phyloP scores from a whole-genome alignment of 2,329 filamentous ascomycete species.

The Cladosporium sp. region DNA sequence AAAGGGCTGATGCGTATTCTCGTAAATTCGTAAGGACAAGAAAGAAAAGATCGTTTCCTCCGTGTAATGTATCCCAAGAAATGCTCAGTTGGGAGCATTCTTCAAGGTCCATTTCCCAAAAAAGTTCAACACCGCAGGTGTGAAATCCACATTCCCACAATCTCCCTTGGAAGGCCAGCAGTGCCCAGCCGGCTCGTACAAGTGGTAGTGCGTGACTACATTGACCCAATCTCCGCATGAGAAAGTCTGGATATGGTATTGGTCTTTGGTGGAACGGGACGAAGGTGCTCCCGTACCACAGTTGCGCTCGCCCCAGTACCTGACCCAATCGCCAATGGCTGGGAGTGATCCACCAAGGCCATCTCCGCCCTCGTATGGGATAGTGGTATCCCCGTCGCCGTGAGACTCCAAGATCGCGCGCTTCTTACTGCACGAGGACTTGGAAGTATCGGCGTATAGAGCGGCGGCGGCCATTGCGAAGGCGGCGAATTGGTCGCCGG shows the following conservation, averaged over 20 bases:
- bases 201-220: constrained; percentile 36
- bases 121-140: constrained; percentile 25
- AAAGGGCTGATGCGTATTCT: too few relatives aligned
- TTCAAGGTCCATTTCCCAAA: constrained; percentile 23
- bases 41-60: too few relatives aligned
- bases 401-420: constrained; percentile 42
- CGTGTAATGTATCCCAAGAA: too few relatives aligned
- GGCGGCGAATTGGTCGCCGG: constrained; percentile 43
- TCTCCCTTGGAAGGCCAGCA: constrained; percentile 33
- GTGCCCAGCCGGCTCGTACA: constrained; percentile 35
- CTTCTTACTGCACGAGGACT: constrained; percentile 21
- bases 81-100: constrained; percentile 16
- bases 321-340: constrained; percentile 29
- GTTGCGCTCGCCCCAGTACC: constrained; percentile 36
- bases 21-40: too few relatives aligned
- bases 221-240: constrained; percentile 28
- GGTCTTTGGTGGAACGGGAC: constrained; percentile 21
- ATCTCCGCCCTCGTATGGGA: constrained; percentile 35
- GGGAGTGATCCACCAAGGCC: constrained; percentile 14
- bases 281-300: constrained; percentile 25
- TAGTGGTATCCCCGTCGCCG: constrained; percentile 36
- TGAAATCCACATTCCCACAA: constrained; percentile 27
- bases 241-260: constrained; percentile 29
- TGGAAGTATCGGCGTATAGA: constrained; percentile 35
- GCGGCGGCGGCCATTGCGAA: constrained; percentile 48